Conservation (phyloP, 2,329 filamentous ascomycete species). For the Dactylellina cionopaga region DNA sequence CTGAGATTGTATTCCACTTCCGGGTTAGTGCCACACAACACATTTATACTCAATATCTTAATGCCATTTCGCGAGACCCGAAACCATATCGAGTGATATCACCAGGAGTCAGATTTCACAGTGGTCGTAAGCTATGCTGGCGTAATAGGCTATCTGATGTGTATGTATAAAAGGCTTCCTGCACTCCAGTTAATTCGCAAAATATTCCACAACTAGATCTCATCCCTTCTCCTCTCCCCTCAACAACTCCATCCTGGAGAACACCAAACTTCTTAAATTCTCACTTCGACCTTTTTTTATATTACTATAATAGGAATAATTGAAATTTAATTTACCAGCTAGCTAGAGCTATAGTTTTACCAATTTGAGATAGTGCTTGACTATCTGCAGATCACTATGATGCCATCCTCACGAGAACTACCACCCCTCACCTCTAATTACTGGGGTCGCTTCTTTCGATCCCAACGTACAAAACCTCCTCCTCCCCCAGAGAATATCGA, state of each 20-base stretch:
- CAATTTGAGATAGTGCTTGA: too few species aligned
- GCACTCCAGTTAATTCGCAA: too few species aligned
- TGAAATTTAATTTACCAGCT: too few species aligned
- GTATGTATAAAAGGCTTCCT: constrained; percentile 15
- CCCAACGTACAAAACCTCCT: constrained; percentile 35
- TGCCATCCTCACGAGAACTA: constrained; percentile 22
- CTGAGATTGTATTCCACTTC: constrained; percentile 47
- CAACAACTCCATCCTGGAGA: too few species aligned
- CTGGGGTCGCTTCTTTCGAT: constrained; percentile 45
- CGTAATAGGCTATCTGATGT: too few species aligned
- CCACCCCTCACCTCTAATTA: constrained; percentile 46
- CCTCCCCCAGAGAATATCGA: constrained; percentile 14
- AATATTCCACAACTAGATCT: too few species aligned
- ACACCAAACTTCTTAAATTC: too few species aligned
- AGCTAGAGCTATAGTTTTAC: too few species aligned
- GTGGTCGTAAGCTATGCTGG: constrained; percentile 14
- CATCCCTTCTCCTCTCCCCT: too few species aligned
- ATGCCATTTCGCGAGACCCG: neutral
- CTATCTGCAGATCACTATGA: too few species aligned
- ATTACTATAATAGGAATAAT: too few species aligned
- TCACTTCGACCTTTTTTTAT: too few species aligned
- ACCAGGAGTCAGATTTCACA: neutral
- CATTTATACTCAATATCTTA: constrained; percentile 8
- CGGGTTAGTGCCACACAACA: constrained; percentile 16
- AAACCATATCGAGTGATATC: neutral